A percentile compares a stretch with the other conserved stretches of the same genome.
Evolutionary conservation across 2,329 filamentous ascomycete genomes (phyloP).

Genomic region (Fusarium domesticum): DNA sequence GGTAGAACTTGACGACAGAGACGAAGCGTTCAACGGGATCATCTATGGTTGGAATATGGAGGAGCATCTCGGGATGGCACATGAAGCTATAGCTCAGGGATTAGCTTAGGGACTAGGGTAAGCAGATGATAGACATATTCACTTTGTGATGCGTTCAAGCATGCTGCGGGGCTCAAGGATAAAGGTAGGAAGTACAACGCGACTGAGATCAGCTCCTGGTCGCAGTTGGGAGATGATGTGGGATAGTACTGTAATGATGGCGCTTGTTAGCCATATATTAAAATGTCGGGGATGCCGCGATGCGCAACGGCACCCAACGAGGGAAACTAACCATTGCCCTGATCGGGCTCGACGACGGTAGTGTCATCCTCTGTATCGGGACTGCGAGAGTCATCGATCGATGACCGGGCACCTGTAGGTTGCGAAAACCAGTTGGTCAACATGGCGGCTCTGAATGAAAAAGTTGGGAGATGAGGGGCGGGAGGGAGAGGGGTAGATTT

Average conservation of each 20-base stretch:
- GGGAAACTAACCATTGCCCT: constrained; percentile 73
- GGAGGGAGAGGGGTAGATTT: constrained; percentile 11
- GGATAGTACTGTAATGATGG: constrained; percentile 66
- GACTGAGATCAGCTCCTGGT: constrained; percentile 89
- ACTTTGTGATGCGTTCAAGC: constrained; percentile 99
- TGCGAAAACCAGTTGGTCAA: constrained; percentile 43
- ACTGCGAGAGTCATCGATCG: constrained; percentile 51
- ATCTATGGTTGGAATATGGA: constrained; percentile 82
- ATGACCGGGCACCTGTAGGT: constrained; percentile 49
- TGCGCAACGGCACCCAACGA: constrained; percentile 8
- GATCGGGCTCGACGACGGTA: constrained; percentile 80
- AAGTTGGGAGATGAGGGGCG: constrained; percentile 18
- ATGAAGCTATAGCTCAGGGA: constrained; percentile 70
- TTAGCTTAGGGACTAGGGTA: constrained; percentile 8
- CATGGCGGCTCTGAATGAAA: constrained; percentile 31
- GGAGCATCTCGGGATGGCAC: constrained; percentile 94
- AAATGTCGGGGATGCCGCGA: constrained; percentile 1
- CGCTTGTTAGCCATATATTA: constrained; percentile 13
- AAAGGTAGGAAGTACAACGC: constrained; percentile 93
- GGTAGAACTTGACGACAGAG: constrained; percentile 94
- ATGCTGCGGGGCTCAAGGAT: constrained; percentile 97
- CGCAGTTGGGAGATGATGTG: constrained; percentile 97
- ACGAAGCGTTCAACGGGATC: constrained; percentile 89
- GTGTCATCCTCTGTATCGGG: constrained; percentile 63
- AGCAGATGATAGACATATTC: constrained; percentile 18